These are phyloP conservation scores for Parmelia sp. DNA, from an alignment of 495 filamentous ascomycete genomes.

Conservation along the genomic window DNA sequence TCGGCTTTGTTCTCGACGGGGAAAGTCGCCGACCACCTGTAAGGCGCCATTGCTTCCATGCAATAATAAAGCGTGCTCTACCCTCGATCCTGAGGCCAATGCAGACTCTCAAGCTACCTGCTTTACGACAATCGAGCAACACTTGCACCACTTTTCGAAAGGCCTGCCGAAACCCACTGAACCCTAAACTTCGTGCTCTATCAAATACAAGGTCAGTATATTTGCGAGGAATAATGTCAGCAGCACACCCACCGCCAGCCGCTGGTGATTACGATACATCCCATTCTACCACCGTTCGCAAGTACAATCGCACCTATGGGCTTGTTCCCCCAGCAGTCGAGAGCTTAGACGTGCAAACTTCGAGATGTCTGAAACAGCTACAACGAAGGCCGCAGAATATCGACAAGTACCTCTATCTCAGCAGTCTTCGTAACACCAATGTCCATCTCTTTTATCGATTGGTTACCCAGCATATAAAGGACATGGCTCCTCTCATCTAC, in stretches of 20 bases:
- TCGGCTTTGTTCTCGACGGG: not conserved
- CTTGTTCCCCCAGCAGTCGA: conserved; percentile 66
- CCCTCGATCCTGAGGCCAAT: conserved; percentile 7
- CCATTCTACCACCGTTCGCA: conserved; percentile 57
- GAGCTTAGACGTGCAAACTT: conserved; percentile 59
- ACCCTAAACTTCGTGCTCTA: not conserved
- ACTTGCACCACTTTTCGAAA: conserved; percentile 1
- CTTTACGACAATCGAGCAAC: not conserved
- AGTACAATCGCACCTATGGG: conserved; percentile 64
- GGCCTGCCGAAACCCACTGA: not conserved
- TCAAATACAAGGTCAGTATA: not conserved
- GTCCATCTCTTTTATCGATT: conserved; percentile 92
- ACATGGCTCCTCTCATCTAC: conserved; percentile 92
- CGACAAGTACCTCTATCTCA: conserved; percentile 94
- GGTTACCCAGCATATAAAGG: conserved; percentile 81
- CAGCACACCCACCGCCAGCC: conserved; percentile 29
- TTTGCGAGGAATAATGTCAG: conserved; percentile 22
- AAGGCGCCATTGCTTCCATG: not conserved
- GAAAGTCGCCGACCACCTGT: not conserved
- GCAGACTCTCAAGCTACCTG: not conserved
- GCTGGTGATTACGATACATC: conserved; percentile 54
- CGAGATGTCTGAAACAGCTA: conserved; percentile 69
- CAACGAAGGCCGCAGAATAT: conserved; percentile 69
- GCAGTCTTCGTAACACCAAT: conserved; percentile 79
- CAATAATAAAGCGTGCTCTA: not conserved